These are phyloP conservation scores for Coccinonectria pachysandricola DNA, from an alignment of 2,329 filamentous ascomycete genomes.

Conservation along the genomic window DNA sequence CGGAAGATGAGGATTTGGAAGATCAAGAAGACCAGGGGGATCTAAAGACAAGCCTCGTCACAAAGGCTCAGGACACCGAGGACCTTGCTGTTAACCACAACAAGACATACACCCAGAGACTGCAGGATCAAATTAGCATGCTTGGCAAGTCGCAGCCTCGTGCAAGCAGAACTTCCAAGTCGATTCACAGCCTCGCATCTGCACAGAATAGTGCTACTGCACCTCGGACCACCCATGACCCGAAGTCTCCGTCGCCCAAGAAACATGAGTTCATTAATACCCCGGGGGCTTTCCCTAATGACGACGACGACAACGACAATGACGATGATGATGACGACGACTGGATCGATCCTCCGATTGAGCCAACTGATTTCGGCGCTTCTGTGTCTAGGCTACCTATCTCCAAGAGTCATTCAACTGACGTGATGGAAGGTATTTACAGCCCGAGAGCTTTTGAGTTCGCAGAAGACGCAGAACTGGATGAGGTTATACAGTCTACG, in stretches of 20 bases:
- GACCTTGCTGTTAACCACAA: conserved; percentile 44
- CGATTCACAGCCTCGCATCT: conserved; percentile 28
- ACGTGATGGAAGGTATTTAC: conserved; percentile 48
- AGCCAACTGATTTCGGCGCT: conserved; percentile 15
- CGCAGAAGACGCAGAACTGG: conserved; percentile 2
- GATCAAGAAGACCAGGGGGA: conserved; percentile 38
- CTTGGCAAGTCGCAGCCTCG: conserved; percentile 48
- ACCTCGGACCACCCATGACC: conserved; percentile 19
- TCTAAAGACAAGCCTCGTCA: too few species aligned
- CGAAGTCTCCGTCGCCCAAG: conserved; percentile 19
- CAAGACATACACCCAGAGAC: conserved; percentile 85
- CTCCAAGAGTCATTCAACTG: conserved; percentile 50
- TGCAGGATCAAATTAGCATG: conserved; percentile 85
- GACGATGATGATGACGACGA: conserved; percentile 44
- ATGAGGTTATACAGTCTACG: conserved; percentile 8
- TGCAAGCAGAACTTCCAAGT: conserved; percentile 37
- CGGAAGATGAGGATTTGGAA: conserved; percentile 33
- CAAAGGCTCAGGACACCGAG: conserved; percentile 34
- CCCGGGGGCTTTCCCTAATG: conserved; percentile 51
- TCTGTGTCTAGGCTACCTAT: conserved; percentile 37
- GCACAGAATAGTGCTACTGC: conserved; percentile 20
- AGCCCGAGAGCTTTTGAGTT: conserved; percentile 36
- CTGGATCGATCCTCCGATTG: conserved; percentile 48
- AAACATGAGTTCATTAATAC: conserved; percentile 30
- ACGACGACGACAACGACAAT: conserved; percentile 38